These are phyloP conservation scores for Bremia lactucae DNA, from an alignment of 352 stramenopile genomes.

Conservation along the genomic window DNA sequence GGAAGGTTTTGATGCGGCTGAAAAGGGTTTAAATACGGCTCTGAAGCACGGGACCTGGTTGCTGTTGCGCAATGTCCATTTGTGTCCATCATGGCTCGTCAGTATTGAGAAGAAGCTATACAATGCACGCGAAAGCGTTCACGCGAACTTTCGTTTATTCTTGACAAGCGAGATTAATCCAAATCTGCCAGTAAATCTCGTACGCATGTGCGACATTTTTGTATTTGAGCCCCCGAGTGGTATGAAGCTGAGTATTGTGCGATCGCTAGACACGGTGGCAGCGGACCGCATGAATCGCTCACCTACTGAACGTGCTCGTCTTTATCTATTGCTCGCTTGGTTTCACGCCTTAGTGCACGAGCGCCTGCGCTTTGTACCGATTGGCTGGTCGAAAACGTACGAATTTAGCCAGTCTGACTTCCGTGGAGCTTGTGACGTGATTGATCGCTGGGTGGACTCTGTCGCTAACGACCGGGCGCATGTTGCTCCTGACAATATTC, in stretches of 20 bases:
- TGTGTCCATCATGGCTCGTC: conserved; percentile 96
- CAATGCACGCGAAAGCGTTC: conserved; percentile 56
- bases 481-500: conserved; percentile 93
- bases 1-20: conserved; percentile 93
- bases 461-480: conserved; percentile 72
- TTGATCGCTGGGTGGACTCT: conserved; percentile 94
- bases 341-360: conserved; percentile 98
- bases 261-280: conserved; percentile 91
- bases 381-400: conserved; percentile 98
- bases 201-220: conserved; percentile 95
- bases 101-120: conserved; percentile 96
- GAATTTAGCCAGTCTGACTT: conserved; percentile 99
- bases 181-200: conserved; percentile 91
- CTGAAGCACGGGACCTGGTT: conserved; percentile 96
- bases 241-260: conserved; percentile 93
- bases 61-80: conserved; percentile 98
- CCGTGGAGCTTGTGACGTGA: conserved; percentile 92
- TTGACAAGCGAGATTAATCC: conserved; percentile 97
- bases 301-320: conserved; percentile 79
- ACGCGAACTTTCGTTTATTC: conserved; percentile 87
- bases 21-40: conserved; percentile 91
- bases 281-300: conserved; percentile 85
- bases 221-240: conserved; percentile 97
- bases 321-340: conserved; percentile 97
- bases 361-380: conserved; percentile 93